Base-by-base conservation (phyloP, 2,329 filamentous ascomycete species). In the Colletotrichum australisinense region DNA sequence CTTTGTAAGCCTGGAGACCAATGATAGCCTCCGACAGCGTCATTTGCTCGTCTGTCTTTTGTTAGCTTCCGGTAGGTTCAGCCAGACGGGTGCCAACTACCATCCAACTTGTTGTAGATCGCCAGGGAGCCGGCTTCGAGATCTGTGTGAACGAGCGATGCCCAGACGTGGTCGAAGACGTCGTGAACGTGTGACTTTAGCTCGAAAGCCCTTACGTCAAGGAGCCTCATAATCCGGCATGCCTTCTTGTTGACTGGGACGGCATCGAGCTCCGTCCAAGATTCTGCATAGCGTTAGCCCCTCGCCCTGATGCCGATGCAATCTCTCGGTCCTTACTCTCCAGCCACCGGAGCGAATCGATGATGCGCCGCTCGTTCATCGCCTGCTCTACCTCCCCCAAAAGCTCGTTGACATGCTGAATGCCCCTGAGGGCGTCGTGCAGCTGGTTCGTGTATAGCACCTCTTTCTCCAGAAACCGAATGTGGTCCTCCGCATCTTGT, bases 131-230 rank as follows among this genome's bases (percentile, higher is more conserved):
- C 84, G 9, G 85, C 82, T 26, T 89, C 84, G 1, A 85, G 81
- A 78, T 96, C 90, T 22, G 95, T 82, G 1, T 86, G 82, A 14
- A 97, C 84, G 56, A 96, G 84, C 0, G 87, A 85, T 71, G 89
- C 89, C 94, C 95, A 98, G n/a, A 92, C 88, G 67, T 87, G 86
- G 56, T 90, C 88, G 52, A 97, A 88, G 9, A 90, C 89, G 53
- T 93, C 89, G 70, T 91, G 88, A 26, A 97, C 88, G 24, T 89
- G 87, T 2, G 88, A 87, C 74, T 92, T 92, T 69, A 97, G 84
- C 77, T 92, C 90, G 30, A 90, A 90, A 2, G 90, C 88, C 75
- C 92, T 89, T 57, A 90, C 82, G 74, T 92, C 88, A 4, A 98
- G 83, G 28, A 97, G 84, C 68, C 88, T 89, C 79, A 92, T 88